Conservation (phyloP, 257 asterid genomes). For the Fraxinus excelsior region DNA sequence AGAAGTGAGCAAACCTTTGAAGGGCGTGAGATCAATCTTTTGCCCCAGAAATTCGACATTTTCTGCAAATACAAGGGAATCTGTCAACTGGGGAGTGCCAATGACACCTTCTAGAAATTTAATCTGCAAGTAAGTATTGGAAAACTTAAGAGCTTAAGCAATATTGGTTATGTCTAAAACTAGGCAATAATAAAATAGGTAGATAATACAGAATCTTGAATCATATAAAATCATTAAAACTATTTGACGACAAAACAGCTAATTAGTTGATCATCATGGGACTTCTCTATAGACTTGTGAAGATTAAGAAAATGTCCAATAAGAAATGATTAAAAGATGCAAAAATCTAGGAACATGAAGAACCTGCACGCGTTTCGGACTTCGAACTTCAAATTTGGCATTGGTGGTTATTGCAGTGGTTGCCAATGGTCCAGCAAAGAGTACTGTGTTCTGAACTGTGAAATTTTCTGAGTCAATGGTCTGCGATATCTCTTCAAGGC, state of each 20-base stretch:
- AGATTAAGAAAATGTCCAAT: background rate
- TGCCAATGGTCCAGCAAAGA: constrained; percentile 76
- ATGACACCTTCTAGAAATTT: constrained; percentile 81
- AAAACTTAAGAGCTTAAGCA: constrained; percentile 3
- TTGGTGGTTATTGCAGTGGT: constrained; percentile 73
- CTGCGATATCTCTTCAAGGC: constrained; percentile 87
- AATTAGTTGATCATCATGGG: background rate
- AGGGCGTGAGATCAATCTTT: constrained; percentile 77
- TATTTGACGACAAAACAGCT: background rate
- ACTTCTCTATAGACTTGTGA: background rate
- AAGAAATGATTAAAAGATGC: background rate
- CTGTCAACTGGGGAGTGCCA: constrained; percentile 93
- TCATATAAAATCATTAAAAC: background rate
- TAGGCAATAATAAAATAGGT: background rate
- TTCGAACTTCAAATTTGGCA: constrained; percentile 90
- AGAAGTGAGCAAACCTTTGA: constrained; percentile 72
- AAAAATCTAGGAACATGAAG: constrained; percentile 1
- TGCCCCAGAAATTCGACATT: constrained; percentile 76
- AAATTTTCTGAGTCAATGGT: constrained; percentile 67
- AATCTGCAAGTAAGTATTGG: constrained; percentile 45
- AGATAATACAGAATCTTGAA: background rate
- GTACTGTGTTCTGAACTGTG: constrained; percentile 75
- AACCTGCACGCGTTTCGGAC: constrained; percentile 97
- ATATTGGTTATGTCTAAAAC: background rate
- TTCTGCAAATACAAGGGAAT: constrained; percentile 78